Evolutionary conservation across 2,329 filamentous ascomycete species (phyloP).

Genomic region (Beauveria rudraprayagi): DNA sequence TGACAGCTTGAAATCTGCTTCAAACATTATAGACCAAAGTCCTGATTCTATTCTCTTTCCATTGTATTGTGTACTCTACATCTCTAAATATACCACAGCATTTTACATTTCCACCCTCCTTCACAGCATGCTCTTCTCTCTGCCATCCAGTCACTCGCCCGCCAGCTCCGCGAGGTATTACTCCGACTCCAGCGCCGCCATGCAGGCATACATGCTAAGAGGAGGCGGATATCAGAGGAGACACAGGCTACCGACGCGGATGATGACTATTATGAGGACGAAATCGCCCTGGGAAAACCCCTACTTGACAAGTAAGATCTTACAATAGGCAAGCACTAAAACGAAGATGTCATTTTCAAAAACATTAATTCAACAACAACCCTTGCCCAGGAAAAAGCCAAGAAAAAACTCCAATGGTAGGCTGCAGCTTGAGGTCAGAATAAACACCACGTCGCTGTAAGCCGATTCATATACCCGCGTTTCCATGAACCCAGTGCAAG

Average conservation of each 20-base stretch:
- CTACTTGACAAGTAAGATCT: no score
- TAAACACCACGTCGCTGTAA: not conserved
- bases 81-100: no score
- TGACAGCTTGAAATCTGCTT: no score
- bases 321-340: no score
- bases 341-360: no score
- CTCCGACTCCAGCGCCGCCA: constrained; percentile 88
- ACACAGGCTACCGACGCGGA: no score
- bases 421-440: not conserved
- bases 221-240: no score
- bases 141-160: constrained; percentile 17
- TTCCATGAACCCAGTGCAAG: not conserved
- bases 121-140: not conserved
- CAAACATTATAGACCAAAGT: no score
- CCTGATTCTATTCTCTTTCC: no score
- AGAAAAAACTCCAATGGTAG: not conserved
- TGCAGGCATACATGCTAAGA: constrained; percentile 41
- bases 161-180: constrained; percentile 73
- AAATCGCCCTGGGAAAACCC: no score
- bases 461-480: not conserved
- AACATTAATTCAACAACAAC: not conserved
- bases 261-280: no score
- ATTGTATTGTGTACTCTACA: no score
- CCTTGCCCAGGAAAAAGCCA: not conserved
- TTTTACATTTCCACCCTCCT: not conserved